These are phyloP conservation scores for Colletotrichum endophyticum DNA, from an alignment of 2,329 filamentous ascomycete genomes.

Conservation along the genomic window DNA sequence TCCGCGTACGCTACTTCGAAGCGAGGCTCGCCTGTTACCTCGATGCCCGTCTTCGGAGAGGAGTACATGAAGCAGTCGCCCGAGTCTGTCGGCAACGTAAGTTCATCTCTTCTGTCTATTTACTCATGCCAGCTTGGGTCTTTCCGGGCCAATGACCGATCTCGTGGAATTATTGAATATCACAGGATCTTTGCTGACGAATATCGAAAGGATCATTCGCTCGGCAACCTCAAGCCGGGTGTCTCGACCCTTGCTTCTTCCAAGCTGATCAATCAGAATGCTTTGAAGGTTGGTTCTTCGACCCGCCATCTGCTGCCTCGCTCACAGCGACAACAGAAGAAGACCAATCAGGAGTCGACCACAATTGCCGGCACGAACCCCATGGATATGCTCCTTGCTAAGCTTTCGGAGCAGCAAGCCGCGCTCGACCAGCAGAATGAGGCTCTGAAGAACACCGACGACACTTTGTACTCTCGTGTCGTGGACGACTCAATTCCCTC, in stretches of 20 bases:
- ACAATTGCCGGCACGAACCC: slow-evolving; percentile 47
- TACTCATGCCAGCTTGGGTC: neutral
- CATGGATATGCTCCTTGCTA: slow-evolving; percentile 77
- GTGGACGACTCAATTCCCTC: slow-evolving; percentile 49
- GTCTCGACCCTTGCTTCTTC: slow-evolving; percentile 54
- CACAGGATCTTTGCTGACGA: neutral
- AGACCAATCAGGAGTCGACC: slow-evolving; percentile 49
- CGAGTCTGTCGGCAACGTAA: neutral
- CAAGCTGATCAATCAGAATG: slow-evolving; percentile 60
- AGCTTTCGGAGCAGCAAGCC: slow-evolving; percentile 74
- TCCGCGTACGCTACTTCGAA: neutral
- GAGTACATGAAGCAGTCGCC: slow-evolving; percentile 20
- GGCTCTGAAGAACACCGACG: slow-evolving; percentile 48
- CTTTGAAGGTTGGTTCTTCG: slow-evolving; percentile 50
- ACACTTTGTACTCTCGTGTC: slow-evolving; percentile 37
- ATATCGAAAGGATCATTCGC: neutral
- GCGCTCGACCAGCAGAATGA: slow-evolving; percentile 64
- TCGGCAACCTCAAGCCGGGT: slow-evolving; percentile 40
- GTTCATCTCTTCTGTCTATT: neutral
- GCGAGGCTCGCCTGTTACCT: slow-evolving; percentile 13
- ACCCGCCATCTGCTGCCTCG: neutral
- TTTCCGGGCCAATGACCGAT: neutral
- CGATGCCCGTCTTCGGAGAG: slow-evolving; percentile 22
- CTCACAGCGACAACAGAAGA: slow-evolving; percentile 47
- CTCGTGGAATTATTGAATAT: neutral